A percentile compares a stretch with the other conserved stretches of the same genome.
These are phyloP conservation scores for Starmerella vitae DNA, from an alignment of 805 yeast genomes.

Conservation along the genomic window DNA sequence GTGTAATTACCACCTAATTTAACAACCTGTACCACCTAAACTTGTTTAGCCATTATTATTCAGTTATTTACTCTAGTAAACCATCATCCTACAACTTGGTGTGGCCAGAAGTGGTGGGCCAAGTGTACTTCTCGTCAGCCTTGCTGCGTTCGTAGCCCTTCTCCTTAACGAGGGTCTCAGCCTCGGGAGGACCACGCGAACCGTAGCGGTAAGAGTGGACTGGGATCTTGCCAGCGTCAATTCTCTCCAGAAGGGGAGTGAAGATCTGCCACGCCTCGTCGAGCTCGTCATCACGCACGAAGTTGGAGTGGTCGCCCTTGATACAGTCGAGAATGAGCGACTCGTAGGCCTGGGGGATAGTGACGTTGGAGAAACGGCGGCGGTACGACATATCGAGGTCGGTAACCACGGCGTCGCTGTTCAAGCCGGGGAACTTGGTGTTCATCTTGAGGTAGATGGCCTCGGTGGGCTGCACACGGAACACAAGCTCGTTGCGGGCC, in stretches of 20 bases:
- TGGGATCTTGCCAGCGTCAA: slow-evolving; percentile 57
- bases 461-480: slow-evolving; percentile 89
- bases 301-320: slow-evolving; percentile 89
- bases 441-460: slow-evolving; percentile 88
- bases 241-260: slow-evolving; percentile 73
- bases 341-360: slow-evolving; percentile 98
- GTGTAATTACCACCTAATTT: too few species aligned
- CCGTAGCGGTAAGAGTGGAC: slow-evolving; percentile 67
- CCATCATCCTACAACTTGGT: slow-evolving; percentile 3
- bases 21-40: too few species aligned
- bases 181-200: slow-evolving; percentile 68
- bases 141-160: slow-evolving; percentile 60
- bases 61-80: too few species aligned
- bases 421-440: slow-evolving; percentile 84
- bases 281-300: slow-evolving; percentile 94
- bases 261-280: slow-evolving; percentile 86
- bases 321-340: slow-evolving; percentile 82
- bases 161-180: slow-evolving; percentile 45
- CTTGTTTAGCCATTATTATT: too few species aligned
- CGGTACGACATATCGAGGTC: slow-evolving; percentile 83
- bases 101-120: slow-evolving; percentile 44
- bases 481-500: slow-evolving; percentile 83
- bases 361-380: slow-evolving; percentile 67
- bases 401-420: slow-evolving; percentile 67
- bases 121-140: slow-evolving; percentile 55